These are phyloP conservation scores for Histomonas meleagridis DNA, from an alignment of 208 protist genomes.

Conservation along the genomic window DNA sequence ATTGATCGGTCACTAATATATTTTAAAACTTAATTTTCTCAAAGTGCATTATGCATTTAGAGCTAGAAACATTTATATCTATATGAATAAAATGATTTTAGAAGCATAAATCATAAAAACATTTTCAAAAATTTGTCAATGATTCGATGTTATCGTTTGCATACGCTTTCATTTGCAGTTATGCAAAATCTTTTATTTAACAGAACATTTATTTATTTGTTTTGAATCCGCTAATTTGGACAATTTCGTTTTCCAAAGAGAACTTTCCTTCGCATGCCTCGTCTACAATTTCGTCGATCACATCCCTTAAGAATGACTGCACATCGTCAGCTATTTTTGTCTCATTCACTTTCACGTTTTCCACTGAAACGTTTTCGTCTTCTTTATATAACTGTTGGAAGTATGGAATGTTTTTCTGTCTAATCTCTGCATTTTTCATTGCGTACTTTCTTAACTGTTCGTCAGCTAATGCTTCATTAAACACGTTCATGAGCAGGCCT, in stretches of 20 bases:
- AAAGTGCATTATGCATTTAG: too few relatives aligned
- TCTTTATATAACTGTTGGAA: background rate
- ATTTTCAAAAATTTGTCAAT: too few relatives aligned
- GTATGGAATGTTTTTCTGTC: background rate
- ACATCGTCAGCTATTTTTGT: background rate
- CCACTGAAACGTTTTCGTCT: background rate
- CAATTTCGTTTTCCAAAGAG: background rate
- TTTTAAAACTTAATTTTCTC: too few relatives aligned
- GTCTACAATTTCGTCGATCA: background rate
- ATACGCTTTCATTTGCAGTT: too few relatives aligned
- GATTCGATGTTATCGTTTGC: too few relatives aligned
- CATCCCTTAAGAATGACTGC: background rate
- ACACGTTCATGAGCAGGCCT: background rate
- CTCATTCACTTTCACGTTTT: too few relatives aligned
- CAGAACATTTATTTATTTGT: too few relatives aligned
- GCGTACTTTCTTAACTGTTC: background rate
- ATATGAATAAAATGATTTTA: too few relatives aligned
- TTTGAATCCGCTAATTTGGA: background rate
- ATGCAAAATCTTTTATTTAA: too few relatives aligned
- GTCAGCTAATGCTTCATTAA: background rate
- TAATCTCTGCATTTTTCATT: background rate
- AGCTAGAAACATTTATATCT: too few relatives aligned
- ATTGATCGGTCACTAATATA: too few relatives aligned
- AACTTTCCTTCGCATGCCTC: background rate
- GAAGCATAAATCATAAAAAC: too few relatives aligned